Evolutionary conservation across 495 filamentous ascomycete genomes (phyloP), one percentile per base, ranked within the genome.

Genomic region (Daldinia caldariorum): DNA sequence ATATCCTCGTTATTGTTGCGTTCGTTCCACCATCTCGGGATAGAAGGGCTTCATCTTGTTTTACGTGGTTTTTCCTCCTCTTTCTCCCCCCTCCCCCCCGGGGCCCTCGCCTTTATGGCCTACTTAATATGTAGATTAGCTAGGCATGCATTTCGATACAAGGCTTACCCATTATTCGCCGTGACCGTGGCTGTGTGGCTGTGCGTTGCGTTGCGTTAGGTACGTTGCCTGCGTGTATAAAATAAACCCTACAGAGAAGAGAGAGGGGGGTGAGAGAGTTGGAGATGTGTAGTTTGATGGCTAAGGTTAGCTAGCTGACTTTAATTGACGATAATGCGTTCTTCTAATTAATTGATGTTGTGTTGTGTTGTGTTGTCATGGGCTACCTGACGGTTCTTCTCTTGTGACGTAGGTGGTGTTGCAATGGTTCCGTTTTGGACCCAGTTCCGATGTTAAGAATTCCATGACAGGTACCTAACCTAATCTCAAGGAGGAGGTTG

Each of bases 21-120:
- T 39, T 39, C n/a, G 14, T 31, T 53, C 34, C 37, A 12, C 16
- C 35, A 26, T 43, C 16, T 39, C 38, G 60, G 49, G 49, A 55
- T 63, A 63, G 60, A 63, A 63, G 54, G 55, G 37, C 60, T 43
- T 31, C 60, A 34, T 51, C 43, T 26, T 51, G 20, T 13, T 32
- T 53, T 32, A 6, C 3, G 49, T 53, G 10, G 6, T 26, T n/a
- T 51, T 7, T 4, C 18, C 18, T 18, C 20, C 26, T 9, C 13
- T 26, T 26, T 26, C 1, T 26, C 1, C 26, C 26, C 26, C 26
- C 26, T 26, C 1, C 26, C 26, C 26, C 26, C n/a, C n/a, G n/a
- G n/a, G n/a, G n/a, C n/a, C 3, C 39, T n/a, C 16, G 12, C 12
- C 16, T n/a, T 14, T 9, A 22, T 26, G 8, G 13, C 29, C 26